Conservation (phyloP, 1,139 yeast genomes). For the Scheffersomyces illinoinensis region DNA sequence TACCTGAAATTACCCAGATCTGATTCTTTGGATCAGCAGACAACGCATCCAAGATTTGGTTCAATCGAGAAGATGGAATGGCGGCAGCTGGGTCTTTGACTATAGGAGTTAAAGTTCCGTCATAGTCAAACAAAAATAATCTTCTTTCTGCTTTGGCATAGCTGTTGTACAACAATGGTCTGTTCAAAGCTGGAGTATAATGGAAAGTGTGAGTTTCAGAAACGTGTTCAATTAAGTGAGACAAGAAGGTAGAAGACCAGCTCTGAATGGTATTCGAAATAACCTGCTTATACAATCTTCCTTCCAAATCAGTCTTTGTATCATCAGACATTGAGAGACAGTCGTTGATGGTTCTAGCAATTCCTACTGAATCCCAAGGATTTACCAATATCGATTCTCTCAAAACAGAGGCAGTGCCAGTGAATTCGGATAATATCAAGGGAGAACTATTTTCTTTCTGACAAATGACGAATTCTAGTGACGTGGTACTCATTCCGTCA, state of each 20-base stretch:
- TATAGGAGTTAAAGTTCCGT: conserved; percentile 95
- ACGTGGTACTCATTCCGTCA: conserved; percentile 96
- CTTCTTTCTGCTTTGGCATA: conserved; percentile 67
- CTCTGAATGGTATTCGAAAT: conserved; percentile 72
- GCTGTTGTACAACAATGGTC: conserved; percentile 61
- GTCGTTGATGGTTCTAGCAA: conserved; percentile 78
- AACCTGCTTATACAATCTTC: conserved; percentile 62
- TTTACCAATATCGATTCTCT: conserved; percentile 83
- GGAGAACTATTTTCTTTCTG: conserved; percentile 77
- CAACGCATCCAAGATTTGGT: conserved; percentile 58
- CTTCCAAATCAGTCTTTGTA: conserved; percentile 46
- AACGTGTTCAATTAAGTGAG: conserved; percentile 53
- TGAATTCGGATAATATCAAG: conserved; percentile 83
- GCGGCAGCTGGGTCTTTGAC: conserved; percentile 98
- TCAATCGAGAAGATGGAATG: conserved; percentile 78
- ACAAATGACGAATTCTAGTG: conserved; percentile 86
- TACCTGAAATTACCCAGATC: conserved; percentile 95
- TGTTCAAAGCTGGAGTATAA: conserved; percentile 83
- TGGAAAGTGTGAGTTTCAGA: conserved; percentile 45
- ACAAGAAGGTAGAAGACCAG: conserved; percentile 73
- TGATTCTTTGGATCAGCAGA: conserved; percentile 78
- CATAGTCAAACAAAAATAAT: conserved; percentile 89
- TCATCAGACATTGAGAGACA: conserved; percentile 54
- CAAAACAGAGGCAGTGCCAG: conserved; percentile 85
- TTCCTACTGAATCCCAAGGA: conserved; percentile 96